Percentiles rank a stretch among this genome's conserved stretches.
Conservation (phyloP, 305 asterid genomes). For the Fraxinus nigra region DNA sequence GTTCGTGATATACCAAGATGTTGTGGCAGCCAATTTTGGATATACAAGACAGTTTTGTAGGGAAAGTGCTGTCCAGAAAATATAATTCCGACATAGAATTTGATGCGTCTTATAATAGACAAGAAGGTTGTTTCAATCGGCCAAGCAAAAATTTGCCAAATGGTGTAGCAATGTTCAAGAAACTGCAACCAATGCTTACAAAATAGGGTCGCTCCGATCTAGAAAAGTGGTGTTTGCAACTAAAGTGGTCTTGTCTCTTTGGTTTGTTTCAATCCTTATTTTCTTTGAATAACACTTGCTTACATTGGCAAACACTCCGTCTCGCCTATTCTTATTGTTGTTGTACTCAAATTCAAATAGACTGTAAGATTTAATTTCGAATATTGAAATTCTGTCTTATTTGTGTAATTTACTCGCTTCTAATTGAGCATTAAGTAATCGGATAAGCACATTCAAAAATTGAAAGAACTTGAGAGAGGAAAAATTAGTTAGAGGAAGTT, state of each 20-base stretch:
- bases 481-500: neutral
- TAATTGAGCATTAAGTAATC: neutral
- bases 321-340: constrained; percentile 87
- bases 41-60: neutral
- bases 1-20: neutral
- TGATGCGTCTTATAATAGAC: constrained; percentile 24
- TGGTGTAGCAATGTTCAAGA: no score
- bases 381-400: neutral
- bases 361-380: constrained; percentile 22
- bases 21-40: neutral
- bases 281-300: constrained; percentile 61
- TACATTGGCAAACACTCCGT: constrained; percentile 49
- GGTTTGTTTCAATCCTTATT: constrained; percentile 52
- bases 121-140: constrained; percentile 33
- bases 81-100: constrained; percentile 44
- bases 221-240: no score
- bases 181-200: no score
- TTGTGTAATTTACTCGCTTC: neutral
- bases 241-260: no score
- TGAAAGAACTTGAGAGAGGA: neutral
- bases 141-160: no score
- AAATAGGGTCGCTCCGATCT: no score
- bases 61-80: constrained; percentile 33
- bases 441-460: no score
- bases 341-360: constrained; percentile 83